phyloP scores from a whole-genome alignment of 345 rosid species.

The Arabis alpina region DNA sequence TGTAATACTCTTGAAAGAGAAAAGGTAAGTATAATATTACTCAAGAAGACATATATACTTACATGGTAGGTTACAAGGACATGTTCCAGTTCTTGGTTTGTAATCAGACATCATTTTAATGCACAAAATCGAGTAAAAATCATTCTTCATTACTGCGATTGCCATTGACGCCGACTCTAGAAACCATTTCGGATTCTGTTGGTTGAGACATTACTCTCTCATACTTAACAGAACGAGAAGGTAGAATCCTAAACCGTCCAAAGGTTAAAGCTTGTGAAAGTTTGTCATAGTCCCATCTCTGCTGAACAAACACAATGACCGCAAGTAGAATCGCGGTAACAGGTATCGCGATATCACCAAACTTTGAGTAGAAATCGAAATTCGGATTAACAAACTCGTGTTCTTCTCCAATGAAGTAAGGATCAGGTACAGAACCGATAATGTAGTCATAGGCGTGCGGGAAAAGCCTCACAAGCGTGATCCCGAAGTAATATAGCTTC shows the following conservation, averaged over 20 bases:
- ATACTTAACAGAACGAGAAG: constrained; percentile 58
- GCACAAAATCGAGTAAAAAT: constrained; percentile 31
- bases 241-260: constrained; percentile 62
- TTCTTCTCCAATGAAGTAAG: constrained; percentile 60
- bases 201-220: constrained; percentile 67
- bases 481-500: constrained; percentile 67
- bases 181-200: constrained; percentile 71
- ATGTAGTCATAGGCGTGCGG: constrained; percentile 79
- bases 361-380: constrained; percentile 70
- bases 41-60: constrained; percentile 31
- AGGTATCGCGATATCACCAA: constrained; percentile 81
- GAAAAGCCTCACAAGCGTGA: constrained; percentile 72
- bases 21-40: constrained; percentile 14
- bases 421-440: constrained; percentile 59
- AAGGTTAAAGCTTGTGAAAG: constrained; percentile 57
- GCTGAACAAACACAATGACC: constrained; percentile 62
- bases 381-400: constrained; percentile 76
- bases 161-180: constrained; percentile 46
- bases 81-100: constrained; percentile 22
- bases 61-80: constrained; percentile 32
- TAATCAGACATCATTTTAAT: constrained; percentile 20
- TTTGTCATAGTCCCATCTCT: constrained; percentile 78
- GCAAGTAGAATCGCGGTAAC: constrained; percentile 62
- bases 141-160: constrained; percentile 53
- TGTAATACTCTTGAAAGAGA: constrained; percentile 10